Base-by-base conservation (phyloP, 2,329 filamentous ascomycete genomes). In the Herpotrichia juniperi region DNA sequence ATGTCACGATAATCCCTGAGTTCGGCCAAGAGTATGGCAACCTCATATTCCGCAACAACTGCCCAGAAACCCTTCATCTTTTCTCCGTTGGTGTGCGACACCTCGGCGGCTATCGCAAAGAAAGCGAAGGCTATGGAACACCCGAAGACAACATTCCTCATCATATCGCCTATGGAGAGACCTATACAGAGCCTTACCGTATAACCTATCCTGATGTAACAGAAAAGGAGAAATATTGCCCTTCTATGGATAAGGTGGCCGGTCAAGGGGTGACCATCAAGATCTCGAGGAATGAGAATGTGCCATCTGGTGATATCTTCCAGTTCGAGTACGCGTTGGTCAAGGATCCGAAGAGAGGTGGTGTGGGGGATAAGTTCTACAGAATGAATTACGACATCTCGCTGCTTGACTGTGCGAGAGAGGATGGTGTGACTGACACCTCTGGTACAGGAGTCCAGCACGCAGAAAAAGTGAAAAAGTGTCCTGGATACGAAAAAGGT, bases 401-500 rank as follows among this genome's bases (percentile, higher is more conserved):
- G 26, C 46, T 58, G 8, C 45, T 58, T 4, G 52, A 62, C 34
- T 62, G 57, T 22, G 53, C 47, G 5, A 34, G 40, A 14, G 10
- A 8, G 3, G 30, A 42, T 11, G 34, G 17, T 19, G 42, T 54
- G 9, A 57, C 48, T 2, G 59, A 63, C 34, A 35, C 31, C 4
- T 42, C n/a, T 14, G 54, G 45, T 10, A 59, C 54, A 1, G n/a
- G 14, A 0, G 35, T 2, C 1, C 31, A 58, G 34, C 45, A 59
- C 34, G 17, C 19, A 3, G 7, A 34, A 3, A 64, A 64, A 46
- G 25, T 51, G 1, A n/a, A 47, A 2, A 24, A 44, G n/a, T 64
- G 59, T 45, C 61, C 61, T 1, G 61, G 61, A 3, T 64, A 61
- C 28, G 21, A 46, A 3, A 43, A 50, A n/a, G 57, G 61, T 1